Conservation (phyloP, 2,329 filamentous ascomycete genomes). For the Ceratocystis variospora region DNA sequence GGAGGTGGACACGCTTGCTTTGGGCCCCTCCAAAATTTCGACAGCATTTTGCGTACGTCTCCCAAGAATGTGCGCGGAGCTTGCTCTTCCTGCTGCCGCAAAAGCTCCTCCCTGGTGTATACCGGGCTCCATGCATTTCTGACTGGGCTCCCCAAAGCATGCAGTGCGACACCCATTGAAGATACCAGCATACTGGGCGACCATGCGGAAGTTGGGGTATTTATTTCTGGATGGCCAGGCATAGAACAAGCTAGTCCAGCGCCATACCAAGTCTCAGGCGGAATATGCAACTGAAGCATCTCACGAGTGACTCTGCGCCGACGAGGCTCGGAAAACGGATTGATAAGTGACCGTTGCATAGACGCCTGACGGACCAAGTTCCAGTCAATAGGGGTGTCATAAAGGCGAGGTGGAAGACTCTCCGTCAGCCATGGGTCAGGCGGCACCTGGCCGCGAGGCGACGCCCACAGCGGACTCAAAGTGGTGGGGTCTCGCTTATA, state of each 20-base stretch:
- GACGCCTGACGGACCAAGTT: conserved; percentile 10
- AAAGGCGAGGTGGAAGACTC: background rate
- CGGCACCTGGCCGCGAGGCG: background rate
- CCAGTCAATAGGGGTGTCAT: conserved; percentile 13
- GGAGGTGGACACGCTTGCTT: background rate
- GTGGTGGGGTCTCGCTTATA: conserved; percentile 7
- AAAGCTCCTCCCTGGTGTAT: conserved; percentile 10
- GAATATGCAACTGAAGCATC: conserved; percentile 11
- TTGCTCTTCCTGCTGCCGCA: conserved; percentile 13
- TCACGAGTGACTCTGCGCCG: background rate
- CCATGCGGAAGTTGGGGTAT: background rate
- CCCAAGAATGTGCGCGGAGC: background rate
- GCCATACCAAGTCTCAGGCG: conserved; percentile 14
- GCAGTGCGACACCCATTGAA: background rate
- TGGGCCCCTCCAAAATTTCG: background rate
- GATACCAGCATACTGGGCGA: background rate
- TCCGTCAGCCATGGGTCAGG: conserved; percentile 27
- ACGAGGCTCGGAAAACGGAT: conserved; percentile 9
- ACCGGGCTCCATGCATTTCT: conserved; percentile 8
- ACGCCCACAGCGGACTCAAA: background rate
- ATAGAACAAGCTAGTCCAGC: background rate
- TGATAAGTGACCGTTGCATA: conserved; percentile 10
- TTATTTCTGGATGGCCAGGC: background rate
- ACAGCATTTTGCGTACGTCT: background rate
- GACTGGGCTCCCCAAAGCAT: background rate